These are phyloP conservation scores for Brassica hybrid DNA, from an alignment of 441 rosid species.

Conservation along the genomic window DNA sequence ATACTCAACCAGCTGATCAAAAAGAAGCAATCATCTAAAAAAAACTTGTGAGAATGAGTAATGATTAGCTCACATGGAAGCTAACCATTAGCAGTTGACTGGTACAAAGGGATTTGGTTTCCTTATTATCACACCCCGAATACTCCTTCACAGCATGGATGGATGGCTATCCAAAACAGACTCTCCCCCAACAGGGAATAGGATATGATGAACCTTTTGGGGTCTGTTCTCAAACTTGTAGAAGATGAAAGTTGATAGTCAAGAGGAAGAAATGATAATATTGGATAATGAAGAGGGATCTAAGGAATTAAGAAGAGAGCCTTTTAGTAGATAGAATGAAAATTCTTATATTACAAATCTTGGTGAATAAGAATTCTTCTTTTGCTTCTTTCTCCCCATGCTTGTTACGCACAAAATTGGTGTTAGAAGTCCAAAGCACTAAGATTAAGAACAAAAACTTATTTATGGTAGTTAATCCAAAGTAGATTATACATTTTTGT, in stretches of 20 bases:
- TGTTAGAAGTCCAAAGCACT: not conserved
- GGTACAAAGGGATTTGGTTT: not conserved
- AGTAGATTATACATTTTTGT: not conserved
- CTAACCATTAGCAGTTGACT: not conserved
- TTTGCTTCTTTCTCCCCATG: not conserved
- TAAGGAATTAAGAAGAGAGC: not conserved
- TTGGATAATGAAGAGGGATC: not conserved
- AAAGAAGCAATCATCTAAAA: not conserved
- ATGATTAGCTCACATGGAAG: not conserved
- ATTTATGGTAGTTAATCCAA: not conserved
- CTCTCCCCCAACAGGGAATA: not conserved
- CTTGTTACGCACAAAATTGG: not conserved
- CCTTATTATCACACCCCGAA: not conserved
- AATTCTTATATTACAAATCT: not conserved
- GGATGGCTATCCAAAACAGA: not conserved
- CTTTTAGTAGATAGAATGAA: not conserved
- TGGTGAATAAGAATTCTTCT: not conserved
- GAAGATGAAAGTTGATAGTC: not conserved
- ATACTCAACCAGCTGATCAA: not conserved
- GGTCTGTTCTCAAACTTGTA: not conserved
- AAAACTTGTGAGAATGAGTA: not conserved
- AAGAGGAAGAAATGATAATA: not conserved
- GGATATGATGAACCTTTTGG: not conserved
- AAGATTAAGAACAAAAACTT: not conserved
- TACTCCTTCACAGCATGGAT: not conserved